Base-by-base conservation (phyloP, 352 stramenopile species). In the Albugo candida region DNA sequence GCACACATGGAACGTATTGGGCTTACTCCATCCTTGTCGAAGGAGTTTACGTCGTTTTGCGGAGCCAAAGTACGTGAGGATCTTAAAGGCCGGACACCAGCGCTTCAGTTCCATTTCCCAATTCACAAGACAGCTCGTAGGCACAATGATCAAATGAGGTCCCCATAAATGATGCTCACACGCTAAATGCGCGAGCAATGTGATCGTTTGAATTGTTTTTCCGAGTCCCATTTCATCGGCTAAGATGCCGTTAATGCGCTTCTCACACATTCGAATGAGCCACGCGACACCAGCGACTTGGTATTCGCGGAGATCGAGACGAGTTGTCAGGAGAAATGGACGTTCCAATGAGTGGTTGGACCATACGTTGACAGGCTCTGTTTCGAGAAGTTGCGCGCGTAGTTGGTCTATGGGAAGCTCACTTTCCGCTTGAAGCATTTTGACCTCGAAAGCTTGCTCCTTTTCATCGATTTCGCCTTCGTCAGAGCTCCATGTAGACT, bases 151-250 rank as follows among this genome's bases (percentile, higher is more conserved):
- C 20, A 99, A 67, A 61, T 99, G 95, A 21, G 95, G 95, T 1
- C 95, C 95, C 95, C 95, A 99, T 27, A 99, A 80, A 8, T 93
- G 88, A 19, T 64, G 59, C 13, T 45, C 41, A 11, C 72, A 87
- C 11, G 95, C 94, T 5, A 99, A 64, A 63, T 98, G 94, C 10
- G 94, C 86, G 11, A 99, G 63, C 47, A 98, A 65, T 17, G 91
- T 83, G 51, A 99, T 98, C n/a, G 95, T 98, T 71, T 99, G 94
- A n/a, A 99, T 79, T 10, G 95, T 99, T 61, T 99, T 98, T 0
- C 93, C 92, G 5, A 94, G 62, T 2, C 83, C 80, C 83, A 94
- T 95, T 58, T 98, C 94, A 63, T 99, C 95, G 0, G 95, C 95
- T 8, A 99, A 70, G 49, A 99, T 99, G 10, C 95, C 95, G 61